Evolutionary conservation across 768 basidiomycete genomes (phyloP).

Genomic region (Lactarius vividus): DNA sequence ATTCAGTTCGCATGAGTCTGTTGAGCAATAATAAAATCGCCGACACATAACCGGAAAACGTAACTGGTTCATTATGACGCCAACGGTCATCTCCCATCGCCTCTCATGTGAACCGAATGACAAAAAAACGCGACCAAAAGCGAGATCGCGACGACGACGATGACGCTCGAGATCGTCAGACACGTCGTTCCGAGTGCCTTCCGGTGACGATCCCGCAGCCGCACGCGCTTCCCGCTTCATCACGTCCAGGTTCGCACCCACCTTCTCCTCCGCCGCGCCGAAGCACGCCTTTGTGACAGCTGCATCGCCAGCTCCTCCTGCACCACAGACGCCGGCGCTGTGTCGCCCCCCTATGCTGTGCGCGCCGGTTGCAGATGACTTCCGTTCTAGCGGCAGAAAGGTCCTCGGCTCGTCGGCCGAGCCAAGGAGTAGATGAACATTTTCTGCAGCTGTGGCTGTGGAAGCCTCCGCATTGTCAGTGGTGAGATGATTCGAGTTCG

Average conservation of each 20-base stretch:
- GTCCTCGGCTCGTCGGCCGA: slow-evolving; percentile 29
- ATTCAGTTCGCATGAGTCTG: neutral
- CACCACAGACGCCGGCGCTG: slow-evolving; percentile 40
- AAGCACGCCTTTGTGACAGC: slow-evolving; percentile 66
- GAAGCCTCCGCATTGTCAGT: neutral
- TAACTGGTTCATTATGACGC: too few species aligned
- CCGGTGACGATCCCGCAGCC: slow-evolving; percentile 45
- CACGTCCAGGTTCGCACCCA: slow-evolving; percentile 67
- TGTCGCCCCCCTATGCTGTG: slow-evolving; percentile 25
- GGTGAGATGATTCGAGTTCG: slow-evolving; percentile 22
- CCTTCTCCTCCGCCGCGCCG: slow-evolving; percentile 63
- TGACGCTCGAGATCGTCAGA: slow-evolving; percentile 49
- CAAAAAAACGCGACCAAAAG: slow-evolving; percentile 67
- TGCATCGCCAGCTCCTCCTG: slow-evolving; percentile 74
- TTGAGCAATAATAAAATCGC: too few species aligned
- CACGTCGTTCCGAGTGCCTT: slow-evolving; percentile 55
- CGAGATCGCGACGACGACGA: slow-evolving; percentile 61
- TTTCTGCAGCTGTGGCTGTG: neutral
- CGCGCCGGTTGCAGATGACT: neutral
- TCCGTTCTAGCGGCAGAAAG: slow-evolving; percentile 31
- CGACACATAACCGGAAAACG: too few species aligned
- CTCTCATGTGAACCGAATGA: slow-evolving; percentile 62
- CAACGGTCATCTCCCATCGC: neutral
- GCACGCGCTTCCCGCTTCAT: slow-evolving; percentile 70
- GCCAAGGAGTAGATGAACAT: slow-evolving; percentile 17